Conservation (phyloP, 441 rosid genomes). For the Gossypium aridum region DNA sequence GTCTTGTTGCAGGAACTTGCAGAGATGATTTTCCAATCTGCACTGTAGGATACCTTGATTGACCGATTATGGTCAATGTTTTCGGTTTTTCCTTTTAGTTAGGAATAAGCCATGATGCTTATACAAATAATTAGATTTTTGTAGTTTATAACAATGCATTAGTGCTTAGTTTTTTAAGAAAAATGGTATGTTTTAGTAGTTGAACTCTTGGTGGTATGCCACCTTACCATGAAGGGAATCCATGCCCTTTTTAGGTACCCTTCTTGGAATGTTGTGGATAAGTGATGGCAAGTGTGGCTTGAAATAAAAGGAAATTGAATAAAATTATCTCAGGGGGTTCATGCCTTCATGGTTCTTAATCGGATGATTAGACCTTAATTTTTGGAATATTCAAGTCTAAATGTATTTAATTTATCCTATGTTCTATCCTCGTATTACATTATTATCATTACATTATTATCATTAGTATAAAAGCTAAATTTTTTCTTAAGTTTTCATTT, state of each 20-base stretch:
- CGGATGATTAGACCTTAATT: no score
- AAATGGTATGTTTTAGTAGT: not conserved
- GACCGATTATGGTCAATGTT: not conserved
- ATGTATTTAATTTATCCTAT: no score
- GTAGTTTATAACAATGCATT: not conserved
- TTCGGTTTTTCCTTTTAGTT: not conserved
- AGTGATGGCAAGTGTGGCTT: not conserved
- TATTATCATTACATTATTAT: no score
- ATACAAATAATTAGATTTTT: not conserved
- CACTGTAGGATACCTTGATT: not conserved
- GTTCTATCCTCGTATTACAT: no score
- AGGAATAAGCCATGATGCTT: not conserved
- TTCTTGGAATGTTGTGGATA: not conserved
- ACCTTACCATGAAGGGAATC: not conserved
- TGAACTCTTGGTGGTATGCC: not conserved
- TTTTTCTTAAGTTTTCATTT: no score
- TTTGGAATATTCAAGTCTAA: no score
- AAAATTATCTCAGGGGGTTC: not conserved
- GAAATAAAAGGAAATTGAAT: not conserved
- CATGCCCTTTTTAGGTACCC: not conserved
- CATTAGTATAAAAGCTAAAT: no score
- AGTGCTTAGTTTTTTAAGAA: not conserved
- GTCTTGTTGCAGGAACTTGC: not conserved
- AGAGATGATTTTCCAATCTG: conserved; percentile 2
- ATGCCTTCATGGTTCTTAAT: no score